Conservation (phyloP, 768 basidiomycete genomes). For the Auriscalpium orientale region DNA sequence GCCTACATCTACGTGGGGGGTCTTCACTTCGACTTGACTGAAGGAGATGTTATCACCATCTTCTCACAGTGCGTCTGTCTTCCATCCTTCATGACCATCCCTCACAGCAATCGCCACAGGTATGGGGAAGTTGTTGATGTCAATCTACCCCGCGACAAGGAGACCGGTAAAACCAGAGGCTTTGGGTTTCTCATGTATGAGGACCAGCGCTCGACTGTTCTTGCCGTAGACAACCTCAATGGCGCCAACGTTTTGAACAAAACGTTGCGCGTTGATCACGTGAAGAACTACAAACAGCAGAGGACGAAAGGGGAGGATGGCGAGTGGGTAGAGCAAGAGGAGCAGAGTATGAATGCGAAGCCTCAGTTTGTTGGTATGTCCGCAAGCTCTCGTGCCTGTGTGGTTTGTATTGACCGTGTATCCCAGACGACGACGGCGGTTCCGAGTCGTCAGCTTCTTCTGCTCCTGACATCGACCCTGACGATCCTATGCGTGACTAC, state of each 20-base stretch:
- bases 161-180: constrained; percentile 83
- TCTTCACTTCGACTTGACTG: constrained; percentile 80
- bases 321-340: constrained; percentile 79
- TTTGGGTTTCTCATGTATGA: constrained; percentile 99
- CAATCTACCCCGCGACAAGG: constrained; percentile 90
- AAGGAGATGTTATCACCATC: constrained; percentile 95
- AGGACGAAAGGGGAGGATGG: constrained; percentile 73
- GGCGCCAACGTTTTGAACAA: constrained; percentile 83
- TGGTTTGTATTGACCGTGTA: neutral
- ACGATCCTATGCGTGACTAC: constrained; percentile 97
- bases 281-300: constrained; percentile 86
- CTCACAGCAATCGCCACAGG: constrained; percentile 32
- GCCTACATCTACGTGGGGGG: constrained; percentile 95
- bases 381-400: neutral
- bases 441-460: constrained; percentile 64
- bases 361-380: constrained; percentile 57
- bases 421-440: constrained; percentile 37
- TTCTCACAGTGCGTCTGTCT: constrained; percentile 81
- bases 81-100: neutral
- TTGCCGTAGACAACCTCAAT: constrained; percentile 98
- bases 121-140: constrained; percentile 96
- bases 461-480: constrained; percentile 74
- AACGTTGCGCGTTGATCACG: constrained; percentile 88
- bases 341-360: constrained; percentile 81
- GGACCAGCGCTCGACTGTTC: constrained; percentile 90